phyloP scores from a whole-genome alignment of 345 rosid genomes.

The Syzygium oleosum region DNA sequence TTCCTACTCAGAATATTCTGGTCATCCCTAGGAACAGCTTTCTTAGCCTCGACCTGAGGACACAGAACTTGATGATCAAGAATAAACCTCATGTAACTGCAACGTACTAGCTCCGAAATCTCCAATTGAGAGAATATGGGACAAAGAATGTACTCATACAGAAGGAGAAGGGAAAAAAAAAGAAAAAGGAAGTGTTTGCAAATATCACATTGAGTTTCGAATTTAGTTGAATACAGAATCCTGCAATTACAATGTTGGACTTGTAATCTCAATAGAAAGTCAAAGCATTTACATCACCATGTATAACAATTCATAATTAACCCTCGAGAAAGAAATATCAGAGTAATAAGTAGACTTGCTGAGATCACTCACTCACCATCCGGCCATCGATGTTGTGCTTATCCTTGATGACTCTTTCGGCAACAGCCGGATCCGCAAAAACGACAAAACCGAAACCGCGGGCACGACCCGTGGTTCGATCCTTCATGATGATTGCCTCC shows the following conservation, averaged over 20 bases:
- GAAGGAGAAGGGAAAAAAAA: not conserved
- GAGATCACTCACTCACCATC: slow-evolving; percentile 44
- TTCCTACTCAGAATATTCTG: slow-evolving; percentile 50
- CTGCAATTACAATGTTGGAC: slow-evolving; percentile 27
- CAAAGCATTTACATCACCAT: not conserved
- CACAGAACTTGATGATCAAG: slow-evolving; percentile 11
- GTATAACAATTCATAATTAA: not conserved
- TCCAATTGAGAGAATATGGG: not conserved
- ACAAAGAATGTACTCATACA: not conserved
- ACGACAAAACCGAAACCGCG: slow-evolving; percentile 98
- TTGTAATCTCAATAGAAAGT: slow-evolving; percentile 7
- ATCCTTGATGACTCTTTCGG: slow-evolving; percentile 77
- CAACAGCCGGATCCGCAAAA: slow-evolving; percentile 82
- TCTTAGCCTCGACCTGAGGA: slow-evolving; percentile 71
- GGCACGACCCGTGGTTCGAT: slow-evolving; percentile 95
- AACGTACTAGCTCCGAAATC: not conserved
- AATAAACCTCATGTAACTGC: slow-evolving; percentile 3
- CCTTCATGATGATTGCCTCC: slow-evolving; percentile 98
- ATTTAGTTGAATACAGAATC: slow-evolving; percentile 16
- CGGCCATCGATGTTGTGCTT: slow-evolving; percentile 93
- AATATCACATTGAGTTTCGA: slow-evolving; percentile 11
- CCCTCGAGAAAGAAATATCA: not conserved
- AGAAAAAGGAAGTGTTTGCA: not conserved
- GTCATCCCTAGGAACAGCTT: slow-evolving; percentile 77
- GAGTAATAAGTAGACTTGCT: not conserved